Base-by-base conservation (phyloP, 2,329 filamentous ascomycete genomes). In the Venturia effusa region DNA sequence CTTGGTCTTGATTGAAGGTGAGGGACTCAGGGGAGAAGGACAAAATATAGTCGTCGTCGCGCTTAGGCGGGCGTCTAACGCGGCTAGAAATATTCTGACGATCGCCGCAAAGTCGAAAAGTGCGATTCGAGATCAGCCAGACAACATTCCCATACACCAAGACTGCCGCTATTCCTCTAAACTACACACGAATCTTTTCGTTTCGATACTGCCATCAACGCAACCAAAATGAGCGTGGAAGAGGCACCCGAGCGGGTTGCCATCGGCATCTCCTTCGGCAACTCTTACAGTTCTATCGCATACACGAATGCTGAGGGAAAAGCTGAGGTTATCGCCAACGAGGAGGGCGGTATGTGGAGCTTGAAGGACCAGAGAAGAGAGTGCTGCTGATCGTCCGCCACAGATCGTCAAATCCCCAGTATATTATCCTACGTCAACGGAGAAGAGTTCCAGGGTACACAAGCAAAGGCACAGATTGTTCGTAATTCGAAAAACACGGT, bases 221-320 rank as follows among this genome's bases (percentile, higher is more conserved):
- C 45, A 37, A 5, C 11, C 61, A 39, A 32, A 22, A 84, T 80
- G 80, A 82, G 76, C 74, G 79, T 71, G 77, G 82, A 79, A 75
- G 77, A 75, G 72, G 75, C 72, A 70, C 75, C 74, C 73, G 76
- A 83, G 76, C 78, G 83, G 71, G 81, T 82, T 72, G 90, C 88
- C 74, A 97, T 99, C 78, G 94, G 94, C 76, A 92, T 99, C 74
- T 89, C 92, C 69, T 97, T 97, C 82, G 94, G 94, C 79, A 99
- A 97, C 82, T 92, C 92, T 67, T 96, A 96, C 86, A 95, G 91
- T 80, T 97, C 92, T 66, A 97, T 99, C 79, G 93, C 93, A 71
- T 92, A 87, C 75, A 96, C 92, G 59, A 84, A 88, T 67, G 77
- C 77, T 67, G 83, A 97, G 73, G 93, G 95, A 78, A 96, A 95